Base-by-base conservation (phyloP, 805 yeast genomes). In the Yamadazyma akitaensis region DNA sequence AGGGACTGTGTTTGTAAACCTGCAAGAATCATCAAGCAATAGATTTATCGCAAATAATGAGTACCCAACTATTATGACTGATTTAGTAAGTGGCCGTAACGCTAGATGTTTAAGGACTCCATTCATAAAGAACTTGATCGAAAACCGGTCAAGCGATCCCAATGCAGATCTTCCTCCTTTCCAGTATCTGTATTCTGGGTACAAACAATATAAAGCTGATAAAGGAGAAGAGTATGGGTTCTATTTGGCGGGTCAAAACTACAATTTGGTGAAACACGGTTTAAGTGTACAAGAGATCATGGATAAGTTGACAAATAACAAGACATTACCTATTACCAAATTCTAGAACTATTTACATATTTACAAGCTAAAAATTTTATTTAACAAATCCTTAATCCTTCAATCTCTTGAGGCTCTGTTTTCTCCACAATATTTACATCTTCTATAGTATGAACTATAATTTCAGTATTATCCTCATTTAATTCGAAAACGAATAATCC, bases 401-500 rank as follows among this genome's bases (percentile, higher is more conserved):
- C 60, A 18, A 61, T 55, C 25, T 55, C 62, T 37, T 62, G 62
- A 19, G 61, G 40, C 42, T 61, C 67, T 6, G 60, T 51, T 37
- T 55, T 72, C 54, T 82, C 86, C 19, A 79, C 62, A 37, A 83
- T 69, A 49, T 83, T 84, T 46, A 85, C 72, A 54, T 82, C 76
- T 53, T 85, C 92, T 28, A 85, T 72, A 2, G 86, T 81, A 57
- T 84, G 88, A 5, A 81, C 87, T 6, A 70, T 39, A 30, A 85
- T 77, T 49, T 69, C 60, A 47, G 77, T 74, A 57, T 82, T 81
- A n/a, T 68, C 65, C 19, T 72, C 73, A 55, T 75, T 79, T 47
- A 85, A 67, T 56, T 85, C 91, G 57, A 84, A 84, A 7, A 83
- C 71, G 55, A 85, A 85, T 2, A 81, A 60, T 1, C 91, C 92